Evolutionary conservation across 2,329 filamentous ascomycete genomes (phyloP).

Genomic region (Ophiocordyceps robertsii): DNA sequence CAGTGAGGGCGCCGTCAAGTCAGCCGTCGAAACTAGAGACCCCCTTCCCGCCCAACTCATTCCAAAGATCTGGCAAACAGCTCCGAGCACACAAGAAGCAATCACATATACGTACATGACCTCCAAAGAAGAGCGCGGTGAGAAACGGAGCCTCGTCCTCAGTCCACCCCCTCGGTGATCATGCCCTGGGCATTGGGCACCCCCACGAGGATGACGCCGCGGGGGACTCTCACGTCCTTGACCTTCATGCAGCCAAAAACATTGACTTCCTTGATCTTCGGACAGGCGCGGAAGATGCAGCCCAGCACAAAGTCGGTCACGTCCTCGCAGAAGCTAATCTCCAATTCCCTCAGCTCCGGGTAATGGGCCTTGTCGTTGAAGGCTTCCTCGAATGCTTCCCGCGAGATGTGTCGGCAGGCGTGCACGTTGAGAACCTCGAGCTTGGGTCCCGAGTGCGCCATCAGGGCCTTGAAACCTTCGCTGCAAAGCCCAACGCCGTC

Average conservation of each 20-base stretch:
- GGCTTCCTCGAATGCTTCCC: conserved; percentile 57
- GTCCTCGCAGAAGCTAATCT: conserved; percentile 63
- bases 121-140: too few relatives aligned
- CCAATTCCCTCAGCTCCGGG: conserved; percentile 54
- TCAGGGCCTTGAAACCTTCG: conserved; percentile 64
- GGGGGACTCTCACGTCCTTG: conserved; percentile 36
- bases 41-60: too few relatives aligned
- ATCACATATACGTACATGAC: not conserved
- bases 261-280: conserved; percentile 43
- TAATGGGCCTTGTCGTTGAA: conserved; percentile 53
- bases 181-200: conserved; percentile 46
- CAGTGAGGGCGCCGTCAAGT: too few relatives aligned
- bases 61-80: too few relatives aligned
- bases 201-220: conserved; percentile 41
- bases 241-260: conserved; percentile 56
- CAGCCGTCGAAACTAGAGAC: too few relatives aligned
- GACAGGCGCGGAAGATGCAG: conserved; percentile 50
- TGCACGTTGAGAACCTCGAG: conserved; percentile 63
- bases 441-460: conserved; percentile 62
- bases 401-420: conserved; percentile 69
- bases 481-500: conserved; percentile 61
- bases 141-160: not conserved
- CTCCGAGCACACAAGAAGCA: not conserved
- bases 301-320: conserved; percentile 53
- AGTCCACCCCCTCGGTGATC: conserved; percentile 36